A percentile compares a stretch with the other conserved stretches of the same genome.
phyloP scores from a whole-genome alignment of 148 eudicot species.

The Limonium bicolor region DNA sequence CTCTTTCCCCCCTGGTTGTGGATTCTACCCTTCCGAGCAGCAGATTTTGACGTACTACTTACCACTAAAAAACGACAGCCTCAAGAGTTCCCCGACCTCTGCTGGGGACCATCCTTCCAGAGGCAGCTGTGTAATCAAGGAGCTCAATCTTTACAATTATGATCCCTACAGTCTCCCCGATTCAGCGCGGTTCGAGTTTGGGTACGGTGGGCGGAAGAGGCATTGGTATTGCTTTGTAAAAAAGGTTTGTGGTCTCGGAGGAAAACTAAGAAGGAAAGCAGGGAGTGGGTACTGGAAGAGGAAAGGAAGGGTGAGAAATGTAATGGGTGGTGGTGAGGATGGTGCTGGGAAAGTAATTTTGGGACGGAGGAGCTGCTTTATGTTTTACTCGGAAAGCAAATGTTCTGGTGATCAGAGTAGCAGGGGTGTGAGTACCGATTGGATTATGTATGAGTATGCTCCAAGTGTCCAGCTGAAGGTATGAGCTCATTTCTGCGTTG shows the following conservation, averaged over 20 bases:
- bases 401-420: background rate
- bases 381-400: constrained; percentile 16
- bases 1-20: constrained; percentile 38
- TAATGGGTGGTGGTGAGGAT: constrained; percentile 16
- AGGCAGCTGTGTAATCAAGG: constrained; percentile 21
- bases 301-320: constrained; percentile 27
- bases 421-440: constrained; percentile 19
- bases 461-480: constrained; percentile 24
- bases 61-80: constrained; percentile 19
- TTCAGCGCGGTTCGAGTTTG: constrained; percentile 24
- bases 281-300: constrained; percentile 39
- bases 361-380: constrained; percentile 34
- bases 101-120: background rate
- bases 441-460: constrained; percentile 52
- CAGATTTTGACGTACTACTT: constrained; percentile 35
- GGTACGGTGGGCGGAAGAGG: constrained; percentile 23
- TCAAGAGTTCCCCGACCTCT: background rate
- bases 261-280: constrained; percentile 12
- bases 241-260: constrained; percentile 10
- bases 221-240: constrained; percentile 45
- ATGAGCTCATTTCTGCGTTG: too few species aligned
- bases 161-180: constrained; percentile 43
- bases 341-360: constrained; percentile 19
- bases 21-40: constrained; percentile 49
- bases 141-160: constrained; percentile 21